These are phyloP conservation scores for Groenewaldozyma sp. DNA, from an alignment of 1,139 yeast species.

Conservation along the genomic window DNA sequence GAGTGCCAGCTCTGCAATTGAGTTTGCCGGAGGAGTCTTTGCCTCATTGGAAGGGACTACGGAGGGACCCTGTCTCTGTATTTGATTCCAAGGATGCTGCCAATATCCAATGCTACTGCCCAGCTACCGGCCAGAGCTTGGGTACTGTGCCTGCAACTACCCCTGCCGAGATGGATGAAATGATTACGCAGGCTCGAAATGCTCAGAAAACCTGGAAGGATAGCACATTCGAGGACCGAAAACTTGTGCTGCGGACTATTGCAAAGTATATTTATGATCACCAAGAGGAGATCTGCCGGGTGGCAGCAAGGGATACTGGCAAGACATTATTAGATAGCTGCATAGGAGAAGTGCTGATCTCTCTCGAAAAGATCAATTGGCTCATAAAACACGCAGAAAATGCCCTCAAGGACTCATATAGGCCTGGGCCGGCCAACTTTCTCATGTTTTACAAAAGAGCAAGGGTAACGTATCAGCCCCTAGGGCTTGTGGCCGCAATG, in stretches of 20 bases:
- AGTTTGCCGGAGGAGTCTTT: conserved; percentile 68
- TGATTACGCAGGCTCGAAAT: conserved; percentile 50
- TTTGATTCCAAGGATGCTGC: conserved; percentile 49
- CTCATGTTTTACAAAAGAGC: conserved; percentile 82
- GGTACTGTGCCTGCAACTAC: conserved; percentile 62
- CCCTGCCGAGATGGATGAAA: conserved; percentile 57
- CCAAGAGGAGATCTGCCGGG: conserved; percentile 79
- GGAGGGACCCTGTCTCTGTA: conserved; percentile 54
- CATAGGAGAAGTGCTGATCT: conserved; percentile 87
- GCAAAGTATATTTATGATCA: conserved; percentile 63
- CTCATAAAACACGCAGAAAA: conserved; percentile 71
- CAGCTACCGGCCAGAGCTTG: conserved; percentile 86
- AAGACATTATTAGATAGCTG: conserved; percentile 93
- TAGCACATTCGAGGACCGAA: conserved; percentile 44
- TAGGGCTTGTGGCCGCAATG: conserved; percentile 78
- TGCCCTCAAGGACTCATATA: conserved; percentile 56
- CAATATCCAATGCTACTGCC: conserved; percentile 77
- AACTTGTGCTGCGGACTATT: conserved; percentile 62
- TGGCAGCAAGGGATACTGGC: conserved; percentile 94
- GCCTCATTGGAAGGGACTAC: conserved; percentile 87
- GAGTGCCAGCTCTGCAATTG: neutral
- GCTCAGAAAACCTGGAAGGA: conserved; percentile 42
- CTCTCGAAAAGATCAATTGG: conserved; percentile 89
- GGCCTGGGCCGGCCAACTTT: conserved; percentile 82
- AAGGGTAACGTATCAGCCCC: conserved; percentile 85